These are phyloP conservation scores for Flaveria trinervia DNA, from an alignment of 129 eudicot species.

Conservation along the genomic window DNA sequence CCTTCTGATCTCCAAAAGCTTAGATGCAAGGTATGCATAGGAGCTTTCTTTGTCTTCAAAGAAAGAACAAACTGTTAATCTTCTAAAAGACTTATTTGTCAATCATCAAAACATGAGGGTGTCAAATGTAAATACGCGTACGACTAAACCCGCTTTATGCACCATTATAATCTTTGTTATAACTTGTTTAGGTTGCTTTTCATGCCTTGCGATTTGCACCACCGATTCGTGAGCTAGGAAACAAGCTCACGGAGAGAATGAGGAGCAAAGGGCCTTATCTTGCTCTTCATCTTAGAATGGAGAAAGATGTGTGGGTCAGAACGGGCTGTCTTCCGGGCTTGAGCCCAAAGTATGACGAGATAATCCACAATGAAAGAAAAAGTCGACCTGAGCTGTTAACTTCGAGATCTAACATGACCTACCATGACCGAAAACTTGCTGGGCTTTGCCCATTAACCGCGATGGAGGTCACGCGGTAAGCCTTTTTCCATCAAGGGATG, in stretches of 20 bases:
- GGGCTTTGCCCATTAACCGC: constrained; percentile 98
- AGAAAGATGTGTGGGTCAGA: constrained; percentile 98
- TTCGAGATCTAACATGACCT: constrained; percentile 86
- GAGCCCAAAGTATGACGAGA: constrained; percentile 59
- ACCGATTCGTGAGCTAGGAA: constrained; percentile 69
- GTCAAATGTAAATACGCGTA: constrained; percentile 7
- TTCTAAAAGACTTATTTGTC: neutral
- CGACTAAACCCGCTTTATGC: neutral
- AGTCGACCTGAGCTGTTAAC: constrained; percentile 79
- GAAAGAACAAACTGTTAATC: neutral
- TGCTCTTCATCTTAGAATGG: constrained; percentile 95
- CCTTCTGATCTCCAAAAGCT: constrained; percentile 97
- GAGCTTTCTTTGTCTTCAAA: neutral
- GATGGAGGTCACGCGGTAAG: constrained; percentile 75
- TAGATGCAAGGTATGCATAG: constrained; percentile 77
- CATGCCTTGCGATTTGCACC: constrained; percentile 88
- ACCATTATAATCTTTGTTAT: neutral
- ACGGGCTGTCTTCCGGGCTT: constrained; percentile 98
- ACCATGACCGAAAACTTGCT: constrained; percentile 82
- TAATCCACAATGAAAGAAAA: constrained; percentile 68
- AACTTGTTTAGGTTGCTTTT: constrained; percentile 73
- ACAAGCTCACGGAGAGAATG: constrained; percentile 77
- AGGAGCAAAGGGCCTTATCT: constrained; percentile 87
- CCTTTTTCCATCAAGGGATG: neutral
- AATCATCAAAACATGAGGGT: neutral